Conservation (phyloP, 768 basidiomycete genomes). For the Boletus vermiculosoides region DNA sequence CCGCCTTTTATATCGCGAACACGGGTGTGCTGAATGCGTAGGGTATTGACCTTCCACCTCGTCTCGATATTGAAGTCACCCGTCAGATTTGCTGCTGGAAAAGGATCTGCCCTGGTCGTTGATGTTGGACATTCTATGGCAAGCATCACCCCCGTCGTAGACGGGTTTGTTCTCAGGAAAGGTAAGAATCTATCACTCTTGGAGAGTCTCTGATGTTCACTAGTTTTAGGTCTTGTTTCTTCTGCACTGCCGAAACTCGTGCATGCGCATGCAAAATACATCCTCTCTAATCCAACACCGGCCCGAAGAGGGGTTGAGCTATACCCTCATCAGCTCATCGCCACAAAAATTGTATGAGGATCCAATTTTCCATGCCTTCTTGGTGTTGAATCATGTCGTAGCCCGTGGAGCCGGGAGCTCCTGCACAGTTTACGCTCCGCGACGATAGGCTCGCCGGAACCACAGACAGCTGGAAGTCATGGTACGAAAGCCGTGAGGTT, state of each 20-base stretch:
- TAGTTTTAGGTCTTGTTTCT: constrained; percentile 63
- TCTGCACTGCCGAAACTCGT: constrained; percentile 79
- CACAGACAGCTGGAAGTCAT: constrained; percentile 77
- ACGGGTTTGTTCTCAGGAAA: constrained; percentile 96
- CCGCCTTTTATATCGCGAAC: constrained; percentile 96
- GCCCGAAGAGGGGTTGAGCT: constrained; percentile 63
- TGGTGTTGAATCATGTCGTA: constrained; percentile 31
- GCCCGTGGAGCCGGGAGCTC: constrained; percentile 69
- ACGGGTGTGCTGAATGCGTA: constrained; percentile 93
- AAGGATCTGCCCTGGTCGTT: constrained; percentile 94
- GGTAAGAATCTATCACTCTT: constrained; percentile 43
- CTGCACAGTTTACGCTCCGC: constrained; percentile 67
- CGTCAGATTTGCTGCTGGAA: constrained; percentile 89
- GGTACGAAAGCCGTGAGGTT: constrained; percentile 79
- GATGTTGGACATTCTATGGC: constrained; percentile 89
- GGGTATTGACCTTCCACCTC: constrained; percentile 24
- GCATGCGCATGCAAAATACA: constrained; percentile 72
- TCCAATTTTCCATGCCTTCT: not conserved
- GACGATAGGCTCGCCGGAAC: constrained; percentile 72
- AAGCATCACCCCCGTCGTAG: constrained; percentile 93
- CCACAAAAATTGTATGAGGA: constrained; percentile 64
- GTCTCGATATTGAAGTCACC: constrained; percentile 12
- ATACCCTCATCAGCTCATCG: constrained; percentile 84
- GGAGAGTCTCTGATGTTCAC: not conserved
- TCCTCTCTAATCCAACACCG: constrained; percentile 50